Percentiles rank a stretch among this genome's conserved stretches.
Evolutionary conservation across 2,329 filamentous ascomycete species (phyloP).

Genomic region (Aspergillus glaucus): DNA sequence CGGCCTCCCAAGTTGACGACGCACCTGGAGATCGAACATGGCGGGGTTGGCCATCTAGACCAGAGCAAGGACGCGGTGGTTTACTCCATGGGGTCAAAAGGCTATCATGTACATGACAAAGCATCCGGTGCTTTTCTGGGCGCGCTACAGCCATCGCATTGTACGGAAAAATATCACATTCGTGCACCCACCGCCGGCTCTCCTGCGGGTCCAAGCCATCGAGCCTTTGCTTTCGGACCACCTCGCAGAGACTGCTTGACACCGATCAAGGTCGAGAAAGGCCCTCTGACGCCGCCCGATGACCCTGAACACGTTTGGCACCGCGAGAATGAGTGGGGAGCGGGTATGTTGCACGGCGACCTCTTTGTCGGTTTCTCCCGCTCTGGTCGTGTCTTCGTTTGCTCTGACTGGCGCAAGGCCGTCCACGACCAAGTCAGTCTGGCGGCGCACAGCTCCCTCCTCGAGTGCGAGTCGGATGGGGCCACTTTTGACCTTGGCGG

Average conservation of each 20-base stretch:
- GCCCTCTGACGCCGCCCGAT: neutral
- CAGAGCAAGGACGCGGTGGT: slow-evolving; percentile 38
- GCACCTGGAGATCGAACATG: slow-evolving; percentile 33
- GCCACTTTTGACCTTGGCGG: slow-evolving; percentile 42
- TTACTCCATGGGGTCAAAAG: slow-evolving; percentile 39
- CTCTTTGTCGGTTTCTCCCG: slow-evolving; percentile 41
- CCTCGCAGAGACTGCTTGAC: slow-evolving; percentile 20
- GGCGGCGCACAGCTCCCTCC: slow-evolving; percentile 23
- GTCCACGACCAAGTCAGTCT: slow-evolving; percentile 22
- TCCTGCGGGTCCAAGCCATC: slow-evolving; percentile 13
- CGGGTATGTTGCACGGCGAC: slow-evolving; percentile 38
- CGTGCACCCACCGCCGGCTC: slow-evolving; percentile 16
- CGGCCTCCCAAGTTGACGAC: slow-evolving; percentile 29
- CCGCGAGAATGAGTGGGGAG: slow-evolving; percentile 43
- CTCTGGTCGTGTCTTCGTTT: slow-evolving; percentile 40
- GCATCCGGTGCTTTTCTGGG: slow-evolving; percentile 33
- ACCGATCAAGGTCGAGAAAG: slow-evolving; percentile 17
- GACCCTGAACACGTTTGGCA: slow-evolving; percentile 21
- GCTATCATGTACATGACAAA: slow-evolving; percentile 41
- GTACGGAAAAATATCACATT: slow-evolving; percentile 31
- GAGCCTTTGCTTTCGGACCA: slow-evolving; percentile 10
- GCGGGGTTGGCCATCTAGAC: slow-evolving; percentile 41
- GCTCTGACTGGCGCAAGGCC: slow-evolving; percentile 38
- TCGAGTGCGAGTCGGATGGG: slow-evolving; percentile 39
- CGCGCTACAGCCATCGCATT: slow-evolving; percentile 29